Evolutionary conservation across 345 rosid genomes (phyloP).

Genomic region (Nephelium lappaceum): DNA sequence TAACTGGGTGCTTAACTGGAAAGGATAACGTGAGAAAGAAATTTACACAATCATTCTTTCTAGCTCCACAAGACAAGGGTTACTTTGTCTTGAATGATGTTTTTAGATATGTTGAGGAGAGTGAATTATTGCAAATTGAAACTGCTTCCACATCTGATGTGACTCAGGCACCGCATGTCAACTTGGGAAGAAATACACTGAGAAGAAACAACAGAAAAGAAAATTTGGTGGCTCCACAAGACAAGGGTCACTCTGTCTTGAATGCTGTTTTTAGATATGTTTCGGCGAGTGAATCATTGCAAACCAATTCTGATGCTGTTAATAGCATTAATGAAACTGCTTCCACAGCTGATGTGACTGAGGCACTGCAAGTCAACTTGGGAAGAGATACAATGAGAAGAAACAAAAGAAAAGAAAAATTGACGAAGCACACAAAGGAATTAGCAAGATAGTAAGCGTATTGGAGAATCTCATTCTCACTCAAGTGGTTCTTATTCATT

Average conservation of each 20-base stretch:
- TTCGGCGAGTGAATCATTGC: slow-evolving; percentile 45
- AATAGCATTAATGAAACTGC: slow-evolving; percentile 36
- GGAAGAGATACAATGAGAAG: too few relatives aligned
- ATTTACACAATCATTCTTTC: slow-evolving; percentile 70
- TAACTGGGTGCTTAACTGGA: slow-evolving; percentile 71
- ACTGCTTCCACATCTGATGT: slow-evolving; percentile 33
- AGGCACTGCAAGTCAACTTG: slow-evolving; percentile 14
- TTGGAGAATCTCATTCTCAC: background rate
- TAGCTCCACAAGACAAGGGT: slow-evolving; percentile 78
- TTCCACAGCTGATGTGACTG: slow-evolving; percentile 29
- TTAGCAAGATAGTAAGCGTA: too few relatives aligned
- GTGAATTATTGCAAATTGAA: slow-evolving; percentile 36
- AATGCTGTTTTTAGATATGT: slow-evolving; percentile 71
- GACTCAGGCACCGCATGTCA: slow-evolving; percentile 22
- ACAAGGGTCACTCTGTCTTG: slow-evolving; percentile 70
- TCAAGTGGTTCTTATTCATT: background rate
- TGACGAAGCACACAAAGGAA: too few relatives aligned
- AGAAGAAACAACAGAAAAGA: too few relatives aligned
- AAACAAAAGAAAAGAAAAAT: too few relatives aligned
- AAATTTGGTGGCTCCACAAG: slow-evolving; percentile 55
- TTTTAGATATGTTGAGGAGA: slow-evolving; percentile 61
- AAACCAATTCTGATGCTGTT: slow-evolving; percentile 20
- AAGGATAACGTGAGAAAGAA: slow-evolving; percentile 60
- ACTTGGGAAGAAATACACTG: too few relatives aligned
- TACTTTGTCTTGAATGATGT: slow-evolving; percentile 77